Evolutionary conservation across 257 asterid genomes (phyloP), one percentile per base, ranked within the genome.

Genomic region (Salvia hispanica): DNA sequence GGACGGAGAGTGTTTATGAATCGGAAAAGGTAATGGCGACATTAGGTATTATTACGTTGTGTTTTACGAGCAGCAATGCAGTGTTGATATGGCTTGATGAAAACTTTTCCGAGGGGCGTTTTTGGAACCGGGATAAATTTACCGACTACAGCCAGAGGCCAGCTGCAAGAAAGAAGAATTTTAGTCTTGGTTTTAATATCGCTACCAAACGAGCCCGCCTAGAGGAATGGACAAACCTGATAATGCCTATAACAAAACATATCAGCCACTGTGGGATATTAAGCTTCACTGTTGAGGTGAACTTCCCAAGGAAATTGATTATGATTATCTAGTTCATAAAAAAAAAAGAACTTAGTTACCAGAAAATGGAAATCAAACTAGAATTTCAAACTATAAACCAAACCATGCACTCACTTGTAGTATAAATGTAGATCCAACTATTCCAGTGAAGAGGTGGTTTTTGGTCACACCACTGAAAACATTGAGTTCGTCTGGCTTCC

Each of bases 131-230:
- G 95, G 67, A 90, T 85, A 73, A 81, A 55, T 76, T 92, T 92
- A 44, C 97, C 96, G 3, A 80, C 83, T 58, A 79, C 52, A 16
- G 96, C 98, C 68, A 93, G 97, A 59, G 97, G 98, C 98, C 96
- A 93, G 75, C 98, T 90, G 91, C 55, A 79, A 45, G 46, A 70
- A 69, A 33, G 64, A 65, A 44, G 33, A 40, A 7, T 21, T 21
- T 21, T 21, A 21, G 25, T 21, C 25, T 21, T 21, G 25, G 25
- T 21, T 21, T 21, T 21, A 40, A 40, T 7, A 9, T 40, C 7
- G 44, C 44, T n/a, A n/a, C n/a, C n/a, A n/a, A 40, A 52, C 37
- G n/a, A 54, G 31, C 0, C 25, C 25, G 25, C 25, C 25, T 21
- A 21, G 25, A 31, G 50, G 47, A 60, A 48, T 37, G 43, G 13